Conservation (phyloP, 106 monocot genomes). For the Alisma plantagoaquatica region DNA sequence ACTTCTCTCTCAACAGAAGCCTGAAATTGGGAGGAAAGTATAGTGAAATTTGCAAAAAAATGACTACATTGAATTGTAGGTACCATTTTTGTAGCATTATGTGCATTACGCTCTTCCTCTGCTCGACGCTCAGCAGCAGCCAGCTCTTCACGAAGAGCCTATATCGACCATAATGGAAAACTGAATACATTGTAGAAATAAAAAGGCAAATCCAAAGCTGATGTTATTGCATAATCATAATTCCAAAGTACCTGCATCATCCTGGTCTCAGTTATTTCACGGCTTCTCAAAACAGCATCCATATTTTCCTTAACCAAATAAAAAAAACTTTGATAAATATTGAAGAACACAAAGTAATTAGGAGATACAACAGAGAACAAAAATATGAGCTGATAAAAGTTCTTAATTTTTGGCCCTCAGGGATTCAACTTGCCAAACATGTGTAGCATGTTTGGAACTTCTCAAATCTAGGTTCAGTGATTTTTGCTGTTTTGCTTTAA, state of each 20-base stretch:
- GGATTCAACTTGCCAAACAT: too few relatives aligned
- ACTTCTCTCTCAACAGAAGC: slow-evolving; percentile 96
- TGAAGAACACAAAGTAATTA: too few relatives aligned
- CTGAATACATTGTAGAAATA: neutral
- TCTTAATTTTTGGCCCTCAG: too few relatives aligned
- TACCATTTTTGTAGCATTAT: slow-evolving; percentile 98
- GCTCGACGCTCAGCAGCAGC: slow-evolving; percentile 69
- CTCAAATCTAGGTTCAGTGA: too few relatives aligned
- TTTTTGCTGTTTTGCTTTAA: too few relatives aligned
- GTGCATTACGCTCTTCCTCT: slow-evolving; percentile 88
- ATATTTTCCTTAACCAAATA: slow-evolving; percentile 50
- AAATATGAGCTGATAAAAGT: too few relatives aligned
- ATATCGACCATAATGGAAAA: slow-evolving; percentile 7
- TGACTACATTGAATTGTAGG: too few relatives aligned
- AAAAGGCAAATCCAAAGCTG: neutral
- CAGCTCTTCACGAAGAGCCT: slow-evolving; percentile 95
- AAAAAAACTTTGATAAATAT: neutral
- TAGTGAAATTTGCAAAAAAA: slow-evolving; percentile 1
- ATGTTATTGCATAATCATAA: too few relatives aligned
- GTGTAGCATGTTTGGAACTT: too few relatives aligned
- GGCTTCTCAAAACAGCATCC: slow-evolving; percentile 66
- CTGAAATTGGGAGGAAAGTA: slow-evolving; percentile 20
- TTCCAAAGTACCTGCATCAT: slow-evolving; percentile 96
- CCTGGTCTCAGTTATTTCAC: slow-evolving; percentile 87
- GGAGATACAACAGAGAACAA: too few relatives aligned